These are phyloP conservation scores for Verticillium klebahnii DNA, from an alignment of 2,329 filamentous ascomycete genomes.

Conservation along the genomic window DNA sequence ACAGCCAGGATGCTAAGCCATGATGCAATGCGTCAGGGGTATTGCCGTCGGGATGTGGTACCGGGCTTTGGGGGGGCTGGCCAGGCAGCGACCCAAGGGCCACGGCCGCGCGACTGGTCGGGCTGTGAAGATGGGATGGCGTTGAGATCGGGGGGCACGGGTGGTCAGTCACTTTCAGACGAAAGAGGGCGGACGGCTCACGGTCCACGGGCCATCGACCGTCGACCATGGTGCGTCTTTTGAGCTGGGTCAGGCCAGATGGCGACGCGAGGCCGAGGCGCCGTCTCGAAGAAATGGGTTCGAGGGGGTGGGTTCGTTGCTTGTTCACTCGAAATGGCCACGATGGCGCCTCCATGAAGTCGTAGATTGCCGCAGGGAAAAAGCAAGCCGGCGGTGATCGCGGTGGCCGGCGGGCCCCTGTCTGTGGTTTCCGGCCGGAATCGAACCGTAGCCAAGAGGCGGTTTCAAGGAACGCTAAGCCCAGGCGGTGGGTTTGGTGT, in stretches of 20 bases:
- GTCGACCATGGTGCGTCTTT: neutral
- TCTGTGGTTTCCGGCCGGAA: neutral
- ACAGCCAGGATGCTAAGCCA: neutral
- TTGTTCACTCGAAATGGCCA: neutral
- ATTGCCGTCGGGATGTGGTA: neutral
- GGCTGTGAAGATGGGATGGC: constrained; percentile 1
- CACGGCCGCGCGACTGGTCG: neutral
- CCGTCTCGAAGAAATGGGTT: neutral
- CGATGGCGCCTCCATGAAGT: neutral
- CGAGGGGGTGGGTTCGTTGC: neutral
- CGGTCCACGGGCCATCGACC: neutral
- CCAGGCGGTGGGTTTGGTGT: neutral
- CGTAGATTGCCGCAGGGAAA: neutral
- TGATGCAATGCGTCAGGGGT: neutral
- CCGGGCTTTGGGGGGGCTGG: neutral
- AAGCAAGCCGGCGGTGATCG: neutral
- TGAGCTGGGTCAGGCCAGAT: neutral
- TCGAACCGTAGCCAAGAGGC: neutral
- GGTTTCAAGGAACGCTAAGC: neutral
- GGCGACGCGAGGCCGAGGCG: neutral
- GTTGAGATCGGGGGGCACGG: constrained; percentile 1
- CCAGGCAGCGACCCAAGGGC: neutral
- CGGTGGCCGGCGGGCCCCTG: neutral
- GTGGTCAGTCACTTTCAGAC: neutral
- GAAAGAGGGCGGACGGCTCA: neutral